Conservation (phyloP, 164 flowering plant genomes). For the Kingdonia uniflora region DNA sequence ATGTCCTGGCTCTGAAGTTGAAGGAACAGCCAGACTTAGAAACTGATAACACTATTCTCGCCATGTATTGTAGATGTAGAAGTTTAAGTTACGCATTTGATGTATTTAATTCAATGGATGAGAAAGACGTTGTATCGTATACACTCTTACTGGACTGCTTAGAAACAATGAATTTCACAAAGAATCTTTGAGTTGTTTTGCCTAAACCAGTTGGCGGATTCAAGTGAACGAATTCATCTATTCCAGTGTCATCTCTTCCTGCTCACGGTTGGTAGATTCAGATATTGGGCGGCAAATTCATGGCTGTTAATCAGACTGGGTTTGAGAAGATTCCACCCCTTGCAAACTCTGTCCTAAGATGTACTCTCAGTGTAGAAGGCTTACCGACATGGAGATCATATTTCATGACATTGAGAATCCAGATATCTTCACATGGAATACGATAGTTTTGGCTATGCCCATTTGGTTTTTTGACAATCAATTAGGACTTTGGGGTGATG, state of each 20-base stretch:
- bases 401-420: constrained; percentile 16
- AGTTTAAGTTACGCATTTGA: constrained; percentile 9
- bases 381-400: constrained; percentile 15
- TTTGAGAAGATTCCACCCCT: constrained; percentile 12
- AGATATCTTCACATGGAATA: constrained; percentile 22
- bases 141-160: constrained; percentile 11
- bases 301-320: constrained; percentile 12
- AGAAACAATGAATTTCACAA: constrained; percentile 10
- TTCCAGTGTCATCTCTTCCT: constrained; percentile 18
- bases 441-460: constrained; percentile 16
- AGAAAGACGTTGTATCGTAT: constrained; percentile 13
- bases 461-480: constrained; percentile 11
- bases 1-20: constrained; percentile 18
- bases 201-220: constrained; percentile 13
- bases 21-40: constrained; percentile 6
- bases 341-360: constrained; percentile 18
- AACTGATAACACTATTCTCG: constrained; percentile 15
- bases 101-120: constrained; percentile 10
- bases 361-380: constrained; percentile 19
- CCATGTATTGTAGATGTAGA: constrained; percentile 22
- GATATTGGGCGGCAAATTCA: constrained; percentile 21
- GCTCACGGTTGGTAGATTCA: constrained; percentile 10
- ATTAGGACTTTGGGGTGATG: constrained; percentile 16
- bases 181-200: constrained; percentile 12
- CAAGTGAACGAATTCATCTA: constrained; percentile 13